Base-by-base conservation (phyloP, 441 rosid genomes). In the Brassica balearica region DNA sequence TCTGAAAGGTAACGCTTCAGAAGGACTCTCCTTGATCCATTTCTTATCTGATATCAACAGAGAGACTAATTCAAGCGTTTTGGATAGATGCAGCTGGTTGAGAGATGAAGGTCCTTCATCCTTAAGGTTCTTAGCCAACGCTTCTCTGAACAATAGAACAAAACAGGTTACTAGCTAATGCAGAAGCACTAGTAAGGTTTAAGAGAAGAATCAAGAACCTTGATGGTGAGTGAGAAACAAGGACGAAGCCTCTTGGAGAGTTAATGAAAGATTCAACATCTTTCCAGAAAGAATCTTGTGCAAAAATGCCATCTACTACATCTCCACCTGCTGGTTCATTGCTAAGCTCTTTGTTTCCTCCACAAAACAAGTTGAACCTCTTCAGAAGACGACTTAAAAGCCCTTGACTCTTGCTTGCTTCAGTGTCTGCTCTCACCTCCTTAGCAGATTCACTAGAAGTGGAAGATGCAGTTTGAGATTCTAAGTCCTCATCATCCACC, bases 41-140 rank as follows among this genome's bases (percentile, higher is more conserved):
- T 79, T 75, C 73, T 79, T 79, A 68, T 82, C 78, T 63, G 82
- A 63, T 55, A 82, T 14, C 51, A 82, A 72, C 46, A 75, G n/a
- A 58, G 77, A 41, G 1, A 79, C 77, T 65, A 96, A 82, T 36
- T 77, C 80, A 80, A 87, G 87, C 34, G 85, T 83, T 77, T 85
- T 87, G 36, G 75, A 11, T 6, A 4, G 22, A 70, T 48, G 20
- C 0, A 82, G 77, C 17, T 86, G 68, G 81, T 82, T 85, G 56
- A 88, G 89, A 61, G 62, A 74, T 60, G 72, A 73, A 70, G 90
- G 98, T 29, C 95, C 94, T 75, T 86, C 88, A 70, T 86, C 88
- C 65, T 79, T 90, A 62, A 95, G 82, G 76, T 82, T 81, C 60
- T 68, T 73, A 4, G 91, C 93, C 88, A 93, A 73, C 43, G 81